Base-by-base conservation (phyloP, 306 rosid species). In the Vachellia pachyceras region DNA sequence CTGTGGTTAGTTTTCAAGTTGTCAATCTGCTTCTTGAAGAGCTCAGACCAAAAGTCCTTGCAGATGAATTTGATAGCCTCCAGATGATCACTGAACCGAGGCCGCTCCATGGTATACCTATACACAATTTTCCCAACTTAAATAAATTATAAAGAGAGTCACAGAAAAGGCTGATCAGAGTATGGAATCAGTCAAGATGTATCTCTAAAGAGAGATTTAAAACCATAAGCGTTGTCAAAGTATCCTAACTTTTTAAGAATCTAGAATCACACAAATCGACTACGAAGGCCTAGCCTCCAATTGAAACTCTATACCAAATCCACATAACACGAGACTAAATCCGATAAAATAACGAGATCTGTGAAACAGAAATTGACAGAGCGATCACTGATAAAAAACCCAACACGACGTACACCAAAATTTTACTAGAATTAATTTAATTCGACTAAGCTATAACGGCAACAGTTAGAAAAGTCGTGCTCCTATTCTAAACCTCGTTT, bases 31-130 rank as follows among this genome's bases (percentile, higher is more conserved):
- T 95, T 95, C 91, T 95, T 95, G 82, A 95, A 95, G 61, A 95
- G 93, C 88, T 95, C 98, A 54, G 94, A 93, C 99, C 97, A 95
- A 78, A 95, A 95, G 87, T 95, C 99, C 89, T 95, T 95, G 89
- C 99, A 95, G 80, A 95, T 93, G 88, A 95, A 95, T 87, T 95
- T 95, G 69, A 93, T 95, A 5, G 99, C 98, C 86, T 95, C 99
- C 6, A 95, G 84, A 90, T 90, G 98, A 81, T 93, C 99, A 69
- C 88, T 86, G 84, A 95, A 95, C 45, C 98, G 94, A 76, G 99
- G 97, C 85, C 94, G 91, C 82, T 95, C 99, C 98, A 90, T 91
- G 5, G 99, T 89, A 74, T 93, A 93, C 85, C 99, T 95, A 23
- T 69, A 42, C n/a, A 11, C 74, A 69, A 42, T 69, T 69, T 22